These are phyloP conservation scores for Cephaloascus albidus DNA, from an alignment of 805 yeast species.

Conservation along the genomic window DNA sequence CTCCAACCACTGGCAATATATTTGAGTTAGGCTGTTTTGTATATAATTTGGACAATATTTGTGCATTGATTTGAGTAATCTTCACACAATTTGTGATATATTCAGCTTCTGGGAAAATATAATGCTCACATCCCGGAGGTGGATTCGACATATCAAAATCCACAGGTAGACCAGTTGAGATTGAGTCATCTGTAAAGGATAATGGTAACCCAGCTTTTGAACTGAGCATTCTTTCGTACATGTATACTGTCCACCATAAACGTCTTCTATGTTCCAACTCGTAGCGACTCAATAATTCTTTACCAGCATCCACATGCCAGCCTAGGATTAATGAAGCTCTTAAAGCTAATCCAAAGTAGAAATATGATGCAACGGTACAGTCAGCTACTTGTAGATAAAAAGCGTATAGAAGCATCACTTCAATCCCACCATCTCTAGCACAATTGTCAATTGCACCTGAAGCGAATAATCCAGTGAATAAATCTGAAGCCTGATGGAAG, in stretches of 20 bases:
- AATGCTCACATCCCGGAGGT: constrained; percentile 50
- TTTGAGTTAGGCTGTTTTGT: constrained; percentile 72
- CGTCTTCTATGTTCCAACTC: constrained; percentile 45
- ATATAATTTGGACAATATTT: constrained; percentile 57
- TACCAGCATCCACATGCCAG: constrained; percentile 76
- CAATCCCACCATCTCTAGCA: constrained; percentile 74
- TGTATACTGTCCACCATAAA: constrained; percentile 40
- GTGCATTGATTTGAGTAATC: constrained; percentile 71
- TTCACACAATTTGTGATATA: constrained; percentile 68
- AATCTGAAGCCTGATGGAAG: constrained; percentile 70
- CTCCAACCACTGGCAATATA: constrained; percentile 65
- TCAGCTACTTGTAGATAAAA: constrained; percentile 79
- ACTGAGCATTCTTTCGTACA: constrained; percentile 63
- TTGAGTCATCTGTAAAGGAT: constrained; percentile 73
- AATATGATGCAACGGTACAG: constrained; percentile 73
- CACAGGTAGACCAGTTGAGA: constrained; percentile 67
- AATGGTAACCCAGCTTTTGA: constrained; percentile 77
- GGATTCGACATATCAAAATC: constrained; percentile 62
- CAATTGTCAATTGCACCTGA: constrained; percentile 74
- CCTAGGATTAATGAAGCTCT: constrained; percentile 67
- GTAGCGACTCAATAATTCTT: constrained; percentile 41
- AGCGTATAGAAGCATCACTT: constrained; percentile 65
- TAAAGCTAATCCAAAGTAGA: constrained; percentile 69
- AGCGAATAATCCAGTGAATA: constrained; percentile 68
- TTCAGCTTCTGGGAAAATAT: constrained; percentile 73